Evolutionary conservation across 805 yeast genomes (phyloP), one percentile per base, ranked within the genome.

Genomic region (Starmerella roubikii): DNA sequence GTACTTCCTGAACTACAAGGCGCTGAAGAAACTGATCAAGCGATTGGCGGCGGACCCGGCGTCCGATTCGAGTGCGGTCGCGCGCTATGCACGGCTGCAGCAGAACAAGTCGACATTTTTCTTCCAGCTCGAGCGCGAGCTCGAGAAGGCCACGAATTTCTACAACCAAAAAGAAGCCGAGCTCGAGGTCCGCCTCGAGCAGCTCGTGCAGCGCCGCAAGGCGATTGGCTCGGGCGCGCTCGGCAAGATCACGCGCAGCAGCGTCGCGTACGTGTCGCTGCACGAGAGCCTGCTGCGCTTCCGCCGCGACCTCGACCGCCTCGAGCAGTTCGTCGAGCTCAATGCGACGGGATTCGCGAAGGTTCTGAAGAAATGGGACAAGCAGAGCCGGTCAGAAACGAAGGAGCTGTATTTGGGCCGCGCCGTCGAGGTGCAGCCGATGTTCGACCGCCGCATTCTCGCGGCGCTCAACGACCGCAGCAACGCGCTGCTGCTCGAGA

Each of bases 291-390:
- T 86, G 58, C 83, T 78, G 57, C 77, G 91, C 52, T 83, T 83
- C 51, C 78, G 93, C 38, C 80, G 85, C 49, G 97, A 91, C 58
- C 64, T 91, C 46, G 81, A 80, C 46, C 69, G 93, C 42, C 65
- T 91, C 21, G 94, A 91, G 55, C 96, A 88, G 58, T 91, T 82
- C 60, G 84, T 91, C 29, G 36, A 86, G 58, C 67, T 91, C 42
- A 91, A 91, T 56, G 95, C 86, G 53, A 83, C 94, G 0, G 98
- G 98, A 12, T 91, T 91, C 59, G 77, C 93, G 18, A 91, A 91
- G 61, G 96, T 84, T 22, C 71, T 91, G 53, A 91, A 91, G 58
- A 91, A 91, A 62, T 91, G 98, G 98, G 98, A 91, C 61, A 91
- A 91, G 60, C 68, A 96, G 45, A 84, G 95, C 18, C 85, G 88